Percentiles rank a stretch among this genome's conserved stretches.
phyloP scores from a whole-genome alignment of 2,329 filamentous ascomycete genomes.

The Akanthomyces muscarius region DNA sequence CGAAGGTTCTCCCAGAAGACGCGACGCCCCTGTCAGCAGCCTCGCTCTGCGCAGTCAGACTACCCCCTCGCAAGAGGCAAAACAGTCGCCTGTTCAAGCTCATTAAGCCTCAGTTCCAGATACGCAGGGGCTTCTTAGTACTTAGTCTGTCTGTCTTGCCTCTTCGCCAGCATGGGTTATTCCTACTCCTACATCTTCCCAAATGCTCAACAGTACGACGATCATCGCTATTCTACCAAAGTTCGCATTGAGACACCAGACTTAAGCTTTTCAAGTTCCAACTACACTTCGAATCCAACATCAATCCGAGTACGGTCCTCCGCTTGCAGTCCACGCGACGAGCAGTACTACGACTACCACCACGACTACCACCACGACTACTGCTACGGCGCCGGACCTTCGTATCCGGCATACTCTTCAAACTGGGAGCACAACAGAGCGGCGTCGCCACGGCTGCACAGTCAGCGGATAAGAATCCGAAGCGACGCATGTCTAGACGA shows the following conservation, averaged over 20 bases:
- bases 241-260: background rate
- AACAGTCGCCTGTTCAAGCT: slow-evolving; percentile 3
- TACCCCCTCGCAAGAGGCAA: background rate
- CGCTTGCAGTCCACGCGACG: background rate
- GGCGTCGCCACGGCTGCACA: slow-evolving; percentile 11
- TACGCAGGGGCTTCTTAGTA: background rate
- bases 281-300: background rate
- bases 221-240: background rate
- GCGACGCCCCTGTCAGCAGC: slow-evolving; percentile 14
- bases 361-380: background rate
- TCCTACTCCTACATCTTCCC: background rate
- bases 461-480: slow-evolving; percentile 13
- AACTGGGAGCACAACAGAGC: slow-evolving; percentile 19
- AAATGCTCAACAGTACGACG: background rate
- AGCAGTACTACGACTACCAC: background rate
- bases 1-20: background rate
- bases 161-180: background rate
- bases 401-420: slow-evolving; percentile 14
- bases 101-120: background rate
- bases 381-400: slow-evolving; percentile 8
- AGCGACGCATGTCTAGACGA: slow-evolving; percentile 31
- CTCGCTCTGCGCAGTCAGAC: slow-evolving; percentile 10
- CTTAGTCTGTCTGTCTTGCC: background rate
- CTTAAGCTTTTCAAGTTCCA: background rate
- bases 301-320: no score